A percentile compares a stretch with the other conserved stretches of the same genome.
Evolutionary conservation across 2,329 filamentous ascomycete species (phyloP).

Genomic region (Aureobasidium pullulans): DNA sequence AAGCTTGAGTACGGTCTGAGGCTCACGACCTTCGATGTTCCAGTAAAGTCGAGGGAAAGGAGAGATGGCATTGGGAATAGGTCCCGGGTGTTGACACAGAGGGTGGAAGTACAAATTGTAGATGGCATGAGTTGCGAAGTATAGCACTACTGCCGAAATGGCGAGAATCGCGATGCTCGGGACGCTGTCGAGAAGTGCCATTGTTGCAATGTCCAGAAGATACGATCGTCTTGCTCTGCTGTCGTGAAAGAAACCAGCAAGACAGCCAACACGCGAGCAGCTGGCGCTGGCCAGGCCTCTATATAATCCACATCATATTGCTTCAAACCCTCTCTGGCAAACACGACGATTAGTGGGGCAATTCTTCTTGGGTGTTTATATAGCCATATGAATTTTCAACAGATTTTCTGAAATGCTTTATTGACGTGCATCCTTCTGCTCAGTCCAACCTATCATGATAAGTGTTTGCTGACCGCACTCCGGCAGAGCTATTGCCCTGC

Average conservation of each 20-base stretch:
- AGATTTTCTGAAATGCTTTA: not conserved
- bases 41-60: not conserved
- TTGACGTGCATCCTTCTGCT: not conserved
- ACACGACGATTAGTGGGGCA: not conserved
- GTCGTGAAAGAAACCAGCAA: not conserved
- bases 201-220: not conserved
- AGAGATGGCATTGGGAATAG: not conserved
- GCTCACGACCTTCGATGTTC: not conserved
- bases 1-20: constrained; percentile 16
- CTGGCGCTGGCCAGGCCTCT: not conserved
- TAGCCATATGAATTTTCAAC: not conserved
- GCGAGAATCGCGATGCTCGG: not conserved
- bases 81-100: constrained; percentile 8
- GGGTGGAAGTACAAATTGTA: constrained; percentile 12
- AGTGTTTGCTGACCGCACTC: not conserved
- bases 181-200: not conserved
- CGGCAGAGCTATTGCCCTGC: not conserved
- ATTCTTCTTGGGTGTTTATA: not conserved
- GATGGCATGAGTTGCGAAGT: not conserved
- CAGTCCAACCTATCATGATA: not conserved
- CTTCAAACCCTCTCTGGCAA: not conserved
- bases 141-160: not conserved
- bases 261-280: not conserved
- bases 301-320: not conserved
- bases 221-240: not conserved